Evolutionary conservation across 2,329 filamentous ascomycete species (phyloP).

Genomic region (Lasiodiplodia sp.): DNA sequence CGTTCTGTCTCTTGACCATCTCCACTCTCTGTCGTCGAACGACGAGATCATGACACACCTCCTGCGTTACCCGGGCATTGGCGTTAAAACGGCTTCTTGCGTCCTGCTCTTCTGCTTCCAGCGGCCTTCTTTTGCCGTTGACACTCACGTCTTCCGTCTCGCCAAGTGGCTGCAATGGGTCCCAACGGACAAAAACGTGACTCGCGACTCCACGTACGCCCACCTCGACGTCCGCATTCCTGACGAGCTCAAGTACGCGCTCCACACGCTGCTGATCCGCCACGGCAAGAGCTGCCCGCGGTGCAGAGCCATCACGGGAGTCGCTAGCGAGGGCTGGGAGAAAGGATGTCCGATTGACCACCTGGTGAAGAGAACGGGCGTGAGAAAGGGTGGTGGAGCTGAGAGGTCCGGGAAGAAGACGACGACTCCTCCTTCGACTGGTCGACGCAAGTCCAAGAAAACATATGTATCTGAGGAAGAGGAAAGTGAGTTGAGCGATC

Average conservation of each 20-base stretch:
- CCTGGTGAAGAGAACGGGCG: conserved; percentile 64
- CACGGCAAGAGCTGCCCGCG: conserved; percentile 69
- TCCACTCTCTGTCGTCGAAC: conserved; percentile 61
- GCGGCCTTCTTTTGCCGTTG: conserved; percentile 69
- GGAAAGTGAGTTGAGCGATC: conserved; percentile 24
- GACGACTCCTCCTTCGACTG: neutral
- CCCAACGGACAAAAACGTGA: conserved; percentile 55
- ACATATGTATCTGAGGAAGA: conserved; percentile 6
- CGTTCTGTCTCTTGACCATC: conserved; percentile 69
- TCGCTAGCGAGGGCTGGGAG: conserved; percentile 68
- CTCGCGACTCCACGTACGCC: conserved; percentile 61
- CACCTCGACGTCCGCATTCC: conserved; percentile 69
- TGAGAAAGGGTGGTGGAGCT: conserved; percentile 54
- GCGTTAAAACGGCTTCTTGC: conserved; percentile 71
- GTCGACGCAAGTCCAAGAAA: conserved; percentile 11
- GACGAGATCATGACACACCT: conserved; percentile 66
- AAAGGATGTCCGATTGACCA: conserved; percentile 70
- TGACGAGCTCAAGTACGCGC: conserved; percentile 67
- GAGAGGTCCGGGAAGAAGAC: neutral
- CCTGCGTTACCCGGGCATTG: conserved; percentile 67
- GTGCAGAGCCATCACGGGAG: conserved; percentile 67
- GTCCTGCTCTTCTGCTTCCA: conserved; percentile 71
- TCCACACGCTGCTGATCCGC: conserved; percentile 68
- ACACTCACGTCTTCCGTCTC: conserved; percentile 71
- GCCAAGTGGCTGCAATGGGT: conserved; percentile 69